Percentiles rank a stretch among this genome's conserved stretches.
These are phyloP conservation scores for Aspergillus quadrilineatus DNA, from an alignment of 2,329 filamentous ascomycete genomes.

Conservation along the genomic window DNA sequence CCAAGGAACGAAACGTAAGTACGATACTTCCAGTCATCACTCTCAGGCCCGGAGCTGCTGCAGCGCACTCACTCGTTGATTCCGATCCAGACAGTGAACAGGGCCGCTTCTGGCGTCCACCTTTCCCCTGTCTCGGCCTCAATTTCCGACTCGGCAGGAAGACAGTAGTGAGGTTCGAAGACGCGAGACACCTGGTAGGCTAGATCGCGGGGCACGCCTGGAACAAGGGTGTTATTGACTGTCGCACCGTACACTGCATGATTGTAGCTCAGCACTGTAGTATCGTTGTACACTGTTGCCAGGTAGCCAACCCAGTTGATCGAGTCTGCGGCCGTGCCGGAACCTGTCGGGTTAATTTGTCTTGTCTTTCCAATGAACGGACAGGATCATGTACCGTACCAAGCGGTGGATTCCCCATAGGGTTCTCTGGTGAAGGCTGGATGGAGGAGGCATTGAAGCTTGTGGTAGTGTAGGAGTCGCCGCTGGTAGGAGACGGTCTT, in stretches of 20 bases:
- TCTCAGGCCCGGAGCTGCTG: background rate
- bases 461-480: constrained; percentile 10
- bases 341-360: background rate
- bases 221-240: background rate
- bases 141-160: background rate
- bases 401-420: constrained; percentile 8
- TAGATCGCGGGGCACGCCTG: background rate
- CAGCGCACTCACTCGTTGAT: background rate
- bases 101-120: background rate
- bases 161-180: background rate
- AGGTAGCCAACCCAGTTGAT: constrained; percentile 14
- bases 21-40: background rate
- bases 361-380: no score
- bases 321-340: constrained; percentile 5
- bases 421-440: background rate
- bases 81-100: background rate
- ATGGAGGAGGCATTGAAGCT: constrained; percentile 3
- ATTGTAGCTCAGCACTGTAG: constrained; percentile 9
- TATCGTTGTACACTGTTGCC: constrained; percentile 5
- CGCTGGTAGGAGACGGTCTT: background rate
- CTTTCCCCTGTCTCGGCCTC: background rate
- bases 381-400: background rate
- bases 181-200: background rate
- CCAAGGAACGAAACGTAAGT: background rate
- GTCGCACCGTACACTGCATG: constrained; percentile 11